A percentile compares a stretch with the other conserved stretches of the same genome.
phyloP scores from a whole-genome alignment of 1,284 basidiomycete genomes.

The Cutaneotrichosporon cyanovorans region DNA sequence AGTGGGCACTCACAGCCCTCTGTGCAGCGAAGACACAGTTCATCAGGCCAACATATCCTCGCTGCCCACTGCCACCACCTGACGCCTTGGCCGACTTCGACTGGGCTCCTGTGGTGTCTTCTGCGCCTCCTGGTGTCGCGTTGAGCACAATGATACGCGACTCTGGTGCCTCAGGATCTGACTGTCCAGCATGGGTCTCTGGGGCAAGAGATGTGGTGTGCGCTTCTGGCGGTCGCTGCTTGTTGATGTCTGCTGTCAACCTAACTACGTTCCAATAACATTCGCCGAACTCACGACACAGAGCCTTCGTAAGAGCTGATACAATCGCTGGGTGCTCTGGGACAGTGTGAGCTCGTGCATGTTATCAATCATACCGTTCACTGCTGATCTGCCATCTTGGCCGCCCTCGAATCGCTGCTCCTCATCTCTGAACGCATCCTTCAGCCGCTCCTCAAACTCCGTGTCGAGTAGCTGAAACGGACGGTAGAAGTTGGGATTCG shows the following conservation, averaged over 20 bases:
- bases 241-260: constrained; percentile 66
- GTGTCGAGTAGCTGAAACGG: constrained; percentile 59
- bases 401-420: constrained; percentile 53
- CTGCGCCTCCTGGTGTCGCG: constrained; percentile 58
- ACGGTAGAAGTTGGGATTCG: constrained; percentile 63
- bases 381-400: constrained; percentile 45
- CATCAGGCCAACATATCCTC: constrained; percentile 79
- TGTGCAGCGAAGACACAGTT: constrained; percentile 99
- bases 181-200: constrained; percentile 5
- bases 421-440: constrained; percentile 57
- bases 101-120: constrained; percentile 8
- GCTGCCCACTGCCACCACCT: constrained; percentile 22
- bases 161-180: constrained; percentile 48
- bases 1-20: constrained; percentile 60
- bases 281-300: constrained; percentile 80
- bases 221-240: constrained; percentile 52
- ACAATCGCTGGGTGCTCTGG: constrained; percentile 62
- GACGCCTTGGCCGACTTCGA: constrained; percentile 47
- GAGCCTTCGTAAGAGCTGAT: constrained; percentile 74
- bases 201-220: constrained; percentile 18
- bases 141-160: constrained; percentile 85
- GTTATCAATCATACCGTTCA: constrained; percentile 25
- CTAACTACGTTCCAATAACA: too few relatives aligned
- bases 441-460: constrained; percentile 60
- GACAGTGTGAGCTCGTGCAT: neutral